These are phyloP conservation scores for Plantago elongata DNA, from an alignment of 257 asterid genomes.

Conservation along the genomic window DNA sequence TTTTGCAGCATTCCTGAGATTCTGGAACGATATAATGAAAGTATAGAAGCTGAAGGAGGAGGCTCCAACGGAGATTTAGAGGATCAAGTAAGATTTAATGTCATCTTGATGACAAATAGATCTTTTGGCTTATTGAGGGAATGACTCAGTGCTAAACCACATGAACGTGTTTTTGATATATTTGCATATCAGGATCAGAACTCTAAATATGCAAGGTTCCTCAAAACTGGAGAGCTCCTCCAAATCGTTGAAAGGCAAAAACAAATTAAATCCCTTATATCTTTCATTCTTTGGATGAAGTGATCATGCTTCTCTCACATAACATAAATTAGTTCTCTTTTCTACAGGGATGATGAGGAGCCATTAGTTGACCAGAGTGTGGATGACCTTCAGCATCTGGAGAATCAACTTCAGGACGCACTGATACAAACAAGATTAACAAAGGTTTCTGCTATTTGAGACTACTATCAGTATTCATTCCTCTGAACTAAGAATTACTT, in stretches of 20 bases:
- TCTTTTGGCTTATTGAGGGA: neutral
- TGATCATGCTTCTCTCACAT: neutral
- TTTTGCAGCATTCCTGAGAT: slow-evolving; percentile 21
- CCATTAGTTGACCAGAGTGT: slow-evolving; percentile 30
- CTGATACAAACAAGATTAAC: slow-evolving; percentile 39
- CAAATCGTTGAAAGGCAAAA: slow-evolving; percentile 45
- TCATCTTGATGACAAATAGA: neutral
- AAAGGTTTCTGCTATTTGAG: slow-evolving; percentile 29
- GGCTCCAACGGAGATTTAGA: slow-evolving; percentile 10
- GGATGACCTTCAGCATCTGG: slow-evolving; percentile 39
- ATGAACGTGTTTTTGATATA: too few species aligned
- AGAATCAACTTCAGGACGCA: slow-evolving; percentile 45
- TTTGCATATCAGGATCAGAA: slow-evolving; percentile 27
- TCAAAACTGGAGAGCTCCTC: slow-evolving; percentile 38
- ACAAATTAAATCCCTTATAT: slow-evolving; percentile 13
- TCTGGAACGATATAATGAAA: slow-evolving; percentile 20
- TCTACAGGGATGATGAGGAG: slow-evolving; percentile 37
- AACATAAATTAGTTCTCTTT: neutral
- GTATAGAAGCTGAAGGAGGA: slow-evolving; percentile 12
- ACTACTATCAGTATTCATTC: neutral
- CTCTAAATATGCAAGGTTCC: slow-evolving; percentile 23
- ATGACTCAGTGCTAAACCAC: neutral
- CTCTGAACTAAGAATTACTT: neutral
- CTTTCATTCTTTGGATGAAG: neutral
- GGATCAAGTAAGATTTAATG: slow-evolving; percentile 19